A percentile compares a stretch with the other conserved stretches of the same genome.
Conservation (phyloP, 345 rosid species). For the Citrus hindsii region DNA sequence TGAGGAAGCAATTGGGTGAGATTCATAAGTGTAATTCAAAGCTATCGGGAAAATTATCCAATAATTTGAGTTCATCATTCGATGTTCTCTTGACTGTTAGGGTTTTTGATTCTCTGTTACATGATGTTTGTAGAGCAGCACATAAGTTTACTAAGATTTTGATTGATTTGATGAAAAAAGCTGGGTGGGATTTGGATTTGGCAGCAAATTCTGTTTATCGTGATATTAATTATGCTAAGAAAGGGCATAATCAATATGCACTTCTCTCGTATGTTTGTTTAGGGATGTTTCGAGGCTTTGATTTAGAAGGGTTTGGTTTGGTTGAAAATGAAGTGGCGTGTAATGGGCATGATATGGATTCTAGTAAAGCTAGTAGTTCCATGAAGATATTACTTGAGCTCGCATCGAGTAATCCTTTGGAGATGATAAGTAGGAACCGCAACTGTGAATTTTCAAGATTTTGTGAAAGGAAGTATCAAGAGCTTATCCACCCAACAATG, state of each 20-base stretch:
- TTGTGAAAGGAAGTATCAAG: slow-evolving; percentile 87
- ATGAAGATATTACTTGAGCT: slow-evolving; percentile 74
- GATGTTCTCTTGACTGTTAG: slow-evolving; percentile 59
- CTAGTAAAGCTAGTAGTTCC: slow-evolving; percentile 23
- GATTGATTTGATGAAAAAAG: slow-evolving; percentile 74
- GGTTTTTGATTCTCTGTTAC: slow-evolving; percentile 63
- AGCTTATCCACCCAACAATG: slow-evolving; percentile 84
- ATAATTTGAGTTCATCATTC: slow-evolving; percentile 37
- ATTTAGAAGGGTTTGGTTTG: slow-evolving; percentile 43
- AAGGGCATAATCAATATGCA: slow-evolving; percentile 60
- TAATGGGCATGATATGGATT: slow-evolving; percentile 34
- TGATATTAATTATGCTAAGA: slow-evolving; percentile 49
- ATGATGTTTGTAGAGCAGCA: slow-evolving; percentile 59
- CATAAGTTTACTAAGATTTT: slow-evolving; percentile 66
- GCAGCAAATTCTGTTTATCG: slow-evolving; percentile 65
- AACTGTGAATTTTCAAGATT: slow-evolving; percentile 68
- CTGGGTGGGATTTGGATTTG: slow-evolving; percentile 91
- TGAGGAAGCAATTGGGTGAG: slow-evolving; percentile 65
- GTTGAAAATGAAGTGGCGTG: slow-evolving; percentile 26
- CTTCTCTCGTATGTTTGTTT: slow-evolving; percentile 76
- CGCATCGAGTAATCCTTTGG: slow-evolving; percentile 74
- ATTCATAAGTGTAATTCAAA: slow-evolving; percentile 48
- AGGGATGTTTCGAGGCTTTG: slow-evolving; percentile 78
- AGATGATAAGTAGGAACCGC: slow-evolving; percentile 62
- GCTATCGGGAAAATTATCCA: slow-evolving; percentile 52